Conservation (phyloP, 73 alveolate genomes). For the Paramecium biaurelia region DNA sequence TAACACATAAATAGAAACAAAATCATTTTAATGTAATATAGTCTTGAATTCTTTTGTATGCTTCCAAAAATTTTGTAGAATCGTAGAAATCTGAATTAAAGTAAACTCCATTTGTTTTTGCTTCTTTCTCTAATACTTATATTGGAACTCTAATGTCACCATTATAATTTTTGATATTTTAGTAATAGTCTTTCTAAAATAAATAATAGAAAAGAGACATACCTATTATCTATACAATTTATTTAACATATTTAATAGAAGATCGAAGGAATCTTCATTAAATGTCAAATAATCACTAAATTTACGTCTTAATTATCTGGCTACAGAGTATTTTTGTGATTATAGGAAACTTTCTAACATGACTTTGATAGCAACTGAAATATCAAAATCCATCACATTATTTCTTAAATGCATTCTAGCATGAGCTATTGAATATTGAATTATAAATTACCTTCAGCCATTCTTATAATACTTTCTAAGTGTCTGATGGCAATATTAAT, state of each 20-base stretch:
- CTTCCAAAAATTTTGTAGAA: not conserved
- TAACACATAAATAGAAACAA: not conserved
- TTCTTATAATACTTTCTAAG: slow-evolving; percentile 96
- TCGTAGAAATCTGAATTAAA: not conserved
- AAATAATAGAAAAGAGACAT: slow-evolving; percentile 71
- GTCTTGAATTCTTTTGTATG: not conserved
- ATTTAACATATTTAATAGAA: slow-evolving; percentile 77
- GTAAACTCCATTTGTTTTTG: not conserved
- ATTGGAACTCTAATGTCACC: not conserved
- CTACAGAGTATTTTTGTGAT: slow-evolving; percentile 94
- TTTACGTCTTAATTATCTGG: slow-evolving; percentile 87
- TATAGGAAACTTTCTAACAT: slow-evolving; percentile 94
- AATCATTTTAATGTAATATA: not conserved
- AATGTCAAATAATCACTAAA: slow-evolving; percentile 81
- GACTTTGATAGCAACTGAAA: slow-evolving; percentile 94
- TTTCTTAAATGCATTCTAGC: slow-evolving; percentile 98
- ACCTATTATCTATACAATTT: slow-evolving; percentile 81
- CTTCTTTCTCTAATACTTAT: not conserved
- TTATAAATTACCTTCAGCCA: slow-evolving; percentile 91
- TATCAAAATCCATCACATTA: slow-evolving; percentile 93
- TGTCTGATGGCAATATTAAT: slow-evolving; percentile 97
- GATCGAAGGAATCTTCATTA: slow-evolving; percentile 80
- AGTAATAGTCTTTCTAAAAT: not conserved
- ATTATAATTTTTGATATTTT: not conserved
- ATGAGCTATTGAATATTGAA: slow-evolving; percentile 77